phyloP scores from a whole-genome alignment of 495 filamentous ascomycete species.

The Pyrenula aspistea region DNA sequence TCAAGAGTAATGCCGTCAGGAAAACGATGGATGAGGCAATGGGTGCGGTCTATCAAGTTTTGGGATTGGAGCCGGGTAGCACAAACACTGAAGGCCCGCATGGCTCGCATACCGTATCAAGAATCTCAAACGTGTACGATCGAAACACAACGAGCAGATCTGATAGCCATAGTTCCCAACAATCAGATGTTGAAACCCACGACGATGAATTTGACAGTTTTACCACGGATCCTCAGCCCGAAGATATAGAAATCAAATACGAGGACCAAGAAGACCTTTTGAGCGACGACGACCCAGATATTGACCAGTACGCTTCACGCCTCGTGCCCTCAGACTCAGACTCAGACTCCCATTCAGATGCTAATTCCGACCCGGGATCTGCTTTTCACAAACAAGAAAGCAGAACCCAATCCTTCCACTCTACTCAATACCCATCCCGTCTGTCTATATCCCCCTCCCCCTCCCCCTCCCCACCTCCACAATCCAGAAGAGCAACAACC shows the following conservation, averaged over 20 bases:
- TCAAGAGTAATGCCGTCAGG: conserved; percentile 63
- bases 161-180: conserved; percentile 26
- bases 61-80: conserved; percentile 40
- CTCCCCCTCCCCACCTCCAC: conserved; percentile 19
- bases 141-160: conserved; percentile 1
- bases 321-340: not conserved
- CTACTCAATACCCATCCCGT: conserved; percentile 11
- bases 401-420: conserved; percentile 1
- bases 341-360: not conserved
- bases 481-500: conserved; percentile 46
- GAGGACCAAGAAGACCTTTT: conserved; percentile 20
- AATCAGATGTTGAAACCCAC: conserved; percentile 28
- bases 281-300: conserved; percentile 13
- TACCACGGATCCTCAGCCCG: not conserved
- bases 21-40: conserved; percentile 51
- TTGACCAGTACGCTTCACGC: conserved; percentile 1
- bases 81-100: conserved; percentile 10
- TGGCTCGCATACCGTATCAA: conserved; percentile 12
- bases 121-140: conserved; percentile 7
- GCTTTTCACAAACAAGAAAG: too few species aligned
- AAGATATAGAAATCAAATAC: not conserved
- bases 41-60: conserved; percentile 43
- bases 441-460: conserved; percentile 26
- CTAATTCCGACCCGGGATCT: not conserved
- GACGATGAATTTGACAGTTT: conserved; percentile 25